Conservation (phyloP, 495 filamentous ascomycete species). For the Aspergillus ostianus region DNA sequence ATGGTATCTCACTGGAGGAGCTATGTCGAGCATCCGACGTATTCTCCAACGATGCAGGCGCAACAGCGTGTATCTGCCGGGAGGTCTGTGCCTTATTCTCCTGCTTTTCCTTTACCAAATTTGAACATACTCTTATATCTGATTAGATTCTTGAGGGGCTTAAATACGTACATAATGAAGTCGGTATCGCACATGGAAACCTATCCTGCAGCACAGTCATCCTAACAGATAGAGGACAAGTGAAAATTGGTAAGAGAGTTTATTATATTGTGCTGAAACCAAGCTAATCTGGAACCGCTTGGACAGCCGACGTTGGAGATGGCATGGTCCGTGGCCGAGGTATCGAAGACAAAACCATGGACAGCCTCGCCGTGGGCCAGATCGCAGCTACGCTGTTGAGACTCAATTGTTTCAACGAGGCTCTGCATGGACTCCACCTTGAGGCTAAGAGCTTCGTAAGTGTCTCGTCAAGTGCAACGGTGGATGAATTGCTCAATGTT, state of each 20-base stretch:
- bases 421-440: background rate
- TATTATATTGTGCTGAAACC: background rate
- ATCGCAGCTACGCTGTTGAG: conserved; percentile 5
- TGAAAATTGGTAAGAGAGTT: conserved; percentile 14
- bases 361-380: conserved; percentile 8
- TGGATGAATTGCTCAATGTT: conserved; percentile 10
- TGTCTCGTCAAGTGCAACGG: background rate
- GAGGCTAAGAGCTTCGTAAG: conserved; percentile 8
- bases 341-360: background rate
- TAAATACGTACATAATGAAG: conserved; percentile 12
- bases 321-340: conserved; percentile 4
- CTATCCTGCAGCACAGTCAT: conserved; percentile 12
- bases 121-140: background rate
- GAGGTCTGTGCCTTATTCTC: conserved; percentile 3
- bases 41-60: conserved; percentile 6
- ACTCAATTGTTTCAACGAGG: conserved; percentile 5
- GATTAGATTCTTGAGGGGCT: conserved; percentile 6
- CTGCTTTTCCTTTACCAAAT: background rate
- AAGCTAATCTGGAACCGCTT: background rate
- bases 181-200: conserved; percentile 12
- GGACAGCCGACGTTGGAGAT: conserved; percentile 9
- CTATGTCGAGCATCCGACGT: conserved; percentile 10
- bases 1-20: conserved; percentile 7
- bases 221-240: conserved; percentile 5
- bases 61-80: conserved; percentile 11